Base-by-base conservation (phyloP, 1,284 basidiomycete genomes). In the Rhodotorula sp. region DNA sequence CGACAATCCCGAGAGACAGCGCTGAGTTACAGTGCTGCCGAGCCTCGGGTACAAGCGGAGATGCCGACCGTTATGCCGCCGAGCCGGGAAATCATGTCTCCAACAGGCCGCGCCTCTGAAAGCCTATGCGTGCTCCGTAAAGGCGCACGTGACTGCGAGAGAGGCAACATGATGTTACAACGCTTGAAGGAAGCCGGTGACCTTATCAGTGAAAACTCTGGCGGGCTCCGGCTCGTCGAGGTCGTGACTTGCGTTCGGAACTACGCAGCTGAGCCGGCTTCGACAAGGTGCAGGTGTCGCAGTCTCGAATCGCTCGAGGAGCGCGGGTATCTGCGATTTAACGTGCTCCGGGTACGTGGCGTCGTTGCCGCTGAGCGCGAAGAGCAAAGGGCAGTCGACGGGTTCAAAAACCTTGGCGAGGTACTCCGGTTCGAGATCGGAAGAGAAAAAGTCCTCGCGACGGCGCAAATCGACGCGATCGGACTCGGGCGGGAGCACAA, bases 381-480 rank as follows among this genome's bases (percentile, higher is more conserved):
- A 18, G 30, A 57, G 26, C 18, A 61, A 6, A 10, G 65, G 65
- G 54, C 30, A 56, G 17, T 18, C 17, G 45, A 61, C 24, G 12
- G 65, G 53, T 20, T 24, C 53, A 26, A 66, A 66, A 37, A 62
- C 65, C 30, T 56, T 48, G 30, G 15, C 18, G 45, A 61, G 54
- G 6, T 54, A 53, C 8, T 12, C 8, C n/a, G 56, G 45, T 33
- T 53, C 49, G 4, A 66, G 53, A 46, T 61, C 59, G 45, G 53
- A 56, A 8, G 65, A 66, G 46, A 66, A 66, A 53, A 66, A 61
- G 54, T 66, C 65, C 26, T 66, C 65, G 4, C 24, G 29, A 0
- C 6, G 45, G 51, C n/a, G 44, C 24, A 66, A 33, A 59, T 66
- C 33, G 59, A 66, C 24, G 0, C 22, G n/a, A 33, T 61, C 65